Evolutionary conservation across 2,329 filamentous ascomycete genomes (phyloP), one percentile per base, ranked within the genome.

Genomic region (Rhexocercosporidium sp.): DNA sequence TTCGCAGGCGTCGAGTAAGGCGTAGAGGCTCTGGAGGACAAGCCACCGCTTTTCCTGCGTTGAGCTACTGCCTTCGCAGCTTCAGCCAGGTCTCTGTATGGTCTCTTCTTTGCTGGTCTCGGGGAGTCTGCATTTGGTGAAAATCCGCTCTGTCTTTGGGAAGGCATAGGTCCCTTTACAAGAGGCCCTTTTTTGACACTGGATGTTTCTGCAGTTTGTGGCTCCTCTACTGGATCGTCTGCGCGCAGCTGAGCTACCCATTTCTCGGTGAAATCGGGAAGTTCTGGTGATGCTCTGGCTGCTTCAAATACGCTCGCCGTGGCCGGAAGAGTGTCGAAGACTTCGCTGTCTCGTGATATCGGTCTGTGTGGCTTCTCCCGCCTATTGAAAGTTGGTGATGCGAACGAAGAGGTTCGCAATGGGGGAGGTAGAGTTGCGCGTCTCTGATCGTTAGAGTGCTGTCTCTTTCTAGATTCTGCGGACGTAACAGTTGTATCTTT

Each of bases 1-100:
- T 53, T 67, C n/a, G 29, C 49, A 25, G 67, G 66, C 27, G 56
- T 70, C 18, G 67, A 64, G 22, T 47, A 51, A 7, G 60, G 63
- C 6, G 63, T 69, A 6, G 64, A 66, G 14, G 44, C 39, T 25
- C 16, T 60, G 7, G 68, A 70, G 11, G 44, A 53, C 20, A 67
- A 22, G 3, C 22, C 49, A 16, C 65, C 60, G 37, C 65, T 60
- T 46, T 56, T 59, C 29, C 53, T 34, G 34, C 60, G 65, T 8
- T 25, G n/a, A 4, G 39, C 44, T 31, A 63, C 27, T 3, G 37
- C 29, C 29, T 37, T 62, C 1, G 34, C 54, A 27, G 22, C 37
- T 27, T 57, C 54, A 27, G 20, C 20, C 20, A 57, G 18, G 27
- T 57, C 54, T 14, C 20, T 57, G 20, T 39, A 57, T 7, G 31